Evolutionary conservation across 441 rosid genomes (phyloP).

Genomic region (Rhodomyrtus psidioides): DNA sequence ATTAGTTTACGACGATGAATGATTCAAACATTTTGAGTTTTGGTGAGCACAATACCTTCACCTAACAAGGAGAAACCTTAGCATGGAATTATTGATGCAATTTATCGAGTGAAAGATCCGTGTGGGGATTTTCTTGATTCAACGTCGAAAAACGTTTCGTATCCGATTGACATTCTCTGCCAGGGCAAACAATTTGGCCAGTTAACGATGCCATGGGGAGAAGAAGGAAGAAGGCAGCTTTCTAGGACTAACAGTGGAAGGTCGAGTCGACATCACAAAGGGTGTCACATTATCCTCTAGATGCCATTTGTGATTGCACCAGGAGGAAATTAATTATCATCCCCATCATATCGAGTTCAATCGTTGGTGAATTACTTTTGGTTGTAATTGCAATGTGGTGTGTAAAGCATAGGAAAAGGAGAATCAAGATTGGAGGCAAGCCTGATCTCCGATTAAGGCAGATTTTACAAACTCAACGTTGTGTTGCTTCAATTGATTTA

Average conservation of each 20-base stretch:
- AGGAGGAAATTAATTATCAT: background rate
- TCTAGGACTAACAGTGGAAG: too few relatives aligned
- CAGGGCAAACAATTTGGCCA: too few relatives aligned
- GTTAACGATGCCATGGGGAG: too few relatives aligned
- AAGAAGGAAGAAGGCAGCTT: too few relatives aligned
- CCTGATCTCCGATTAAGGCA: background rate
- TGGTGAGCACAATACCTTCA: background rate
- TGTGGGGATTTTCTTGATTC: background rate
- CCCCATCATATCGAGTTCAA: background rate
- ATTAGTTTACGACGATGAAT: too few relatives aligned
- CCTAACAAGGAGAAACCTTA: background rate
- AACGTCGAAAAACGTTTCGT: too few relatives aligned
- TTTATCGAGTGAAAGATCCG: background rate
- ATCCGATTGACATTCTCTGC: background rate
- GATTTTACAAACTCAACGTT: too few relatives aligned
- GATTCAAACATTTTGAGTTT: background rate
- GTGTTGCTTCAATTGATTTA: too few relatives aligned
- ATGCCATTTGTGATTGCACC: background rate
- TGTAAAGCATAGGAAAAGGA: background rate
- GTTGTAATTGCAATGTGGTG: background rate
- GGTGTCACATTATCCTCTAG: too few relatives aligned
- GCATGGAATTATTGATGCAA: background rate
- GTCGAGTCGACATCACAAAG: too few relatives aligned
- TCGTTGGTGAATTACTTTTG: background rate
- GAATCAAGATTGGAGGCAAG: background rate